phyloP scores from a whole-genome alignment of 208 protist species.

The Crithidia acanthocephali region DNA sequence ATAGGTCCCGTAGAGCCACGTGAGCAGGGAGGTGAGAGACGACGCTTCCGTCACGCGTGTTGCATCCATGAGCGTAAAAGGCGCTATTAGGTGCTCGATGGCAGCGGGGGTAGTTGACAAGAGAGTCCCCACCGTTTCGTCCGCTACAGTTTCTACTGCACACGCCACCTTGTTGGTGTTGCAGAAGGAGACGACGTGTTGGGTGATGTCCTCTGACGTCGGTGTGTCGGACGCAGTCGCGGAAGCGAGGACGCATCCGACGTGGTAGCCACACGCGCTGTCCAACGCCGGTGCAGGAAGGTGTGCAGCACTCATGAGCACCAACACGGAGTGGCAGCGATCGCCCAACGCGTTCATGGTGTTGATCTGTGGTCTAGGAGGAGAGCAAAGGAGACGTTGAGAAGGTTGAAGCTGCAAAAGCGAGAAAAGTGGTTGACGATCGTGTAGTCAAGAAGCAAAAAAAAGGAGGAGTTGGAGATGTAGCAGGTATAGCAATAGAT shows the following conservation, averaged over 20 bases:
- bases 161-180: not conserved
- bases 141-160: not conserved
- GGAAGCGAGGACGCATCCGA: conserved; percentile 24
- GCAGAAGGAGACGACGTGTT: conserved; percentile 1
- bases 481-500: no score
- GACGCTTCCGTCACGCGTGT: not conserved
- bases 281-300: not conserved
- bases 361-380: not conserved
- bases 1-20: conserved; percentile 18
- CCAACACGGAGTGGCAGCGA: conserved; percentile 39
- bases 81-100: not conserved
- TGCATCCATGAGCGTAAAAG: conserved; percentile 13
- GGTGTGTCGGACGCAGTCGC: not conserved
- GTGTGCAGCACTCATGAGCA: conserved; percentile 20
- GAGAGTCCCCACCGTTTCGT: not conserved
- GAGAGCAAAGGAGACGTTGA: not conserved
- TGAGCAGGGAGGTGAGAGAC: not conserved
- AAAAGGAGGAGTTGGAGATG: no score
- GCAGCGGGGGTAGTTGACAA: not conserved
- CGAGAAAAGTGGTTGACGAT: not conserved
- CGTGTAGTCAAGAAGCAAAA: no score
- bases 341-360: conserved; percentile 51
- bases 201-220: not conserved
- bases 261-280: conserved; percentile 19
- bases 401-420: not conserved